phyloP scores from a whole-genome alignment of 1,139 yeast species.

The Zygoascus hellenicus region DNA sequence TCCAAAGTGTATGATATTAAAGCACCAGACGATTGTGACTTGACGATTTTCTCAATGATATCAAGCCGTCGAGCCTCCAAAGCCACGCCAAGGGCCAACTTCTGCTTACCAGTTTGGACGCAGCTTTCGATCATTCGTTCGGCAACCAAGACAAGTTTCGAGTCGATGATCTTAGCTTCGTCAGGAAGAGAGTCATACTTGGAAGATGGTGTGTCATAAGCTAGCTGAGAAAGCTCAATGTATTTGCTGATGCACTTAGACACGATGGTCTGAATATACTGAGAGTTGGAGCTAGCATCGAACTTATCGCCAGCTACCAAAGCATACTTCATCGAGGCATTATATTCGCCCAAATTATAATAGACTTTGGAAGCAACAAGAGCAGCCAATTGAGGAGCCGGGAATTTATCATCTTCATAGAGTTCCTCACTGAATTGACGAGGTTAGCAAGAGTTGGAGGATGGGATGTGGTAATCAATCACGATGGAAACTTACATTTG shows the following conservation, averaged over 20 bases:
- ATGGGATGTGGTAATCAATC: neutral
- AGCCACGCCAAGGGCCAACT: constrained; percentile 85
- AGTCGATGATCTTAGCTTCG: constrained; percentile 41
- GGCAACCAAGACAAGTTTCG: constrained; percentile 61
- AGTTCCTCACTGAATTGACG: constrained; percentile 54
- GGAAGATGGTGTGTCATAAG: constrained; percentile 39
- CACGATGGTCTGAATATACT: constrained; percentile 88
- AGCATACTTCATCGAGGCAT: constrained; percentile 83
- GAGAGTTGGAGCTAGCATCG: constrained; percentile 66
- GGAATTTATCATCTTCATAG: constrained; percentile 76
- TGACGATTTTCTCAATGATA: constrained; percentile 59
- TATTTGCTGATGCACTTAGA: constrained; percentile 87
- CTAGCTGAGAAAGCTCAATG: constrained; percentile 55
- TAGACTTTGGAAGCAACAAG: constrained; percentile 89
- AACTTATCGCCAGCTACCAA: constrained; percentile 79
- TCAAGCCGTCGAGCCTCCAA: constrained; percentile 85
- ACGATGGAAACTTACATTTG: constrained; percentile 41
- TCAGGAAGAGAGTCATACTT: constrained; percentile 19
- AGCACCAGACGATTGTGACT: constrained; percentile 30
- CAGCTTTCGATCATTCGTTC: constrained; percentile 85
- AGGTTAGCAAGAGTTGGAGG: constrained; percentile 5
- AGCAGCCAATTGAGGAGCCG: constrained; percentile 80
- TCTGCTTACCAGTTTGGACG: constrained; percentile 60
- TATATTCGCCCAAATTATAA: constrained; percentile 92
- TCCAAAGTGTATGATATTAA: constrained; percentile 71